Conservation (phyloP, 148 eudicot genomes). For the Cornus florida region DNA sequence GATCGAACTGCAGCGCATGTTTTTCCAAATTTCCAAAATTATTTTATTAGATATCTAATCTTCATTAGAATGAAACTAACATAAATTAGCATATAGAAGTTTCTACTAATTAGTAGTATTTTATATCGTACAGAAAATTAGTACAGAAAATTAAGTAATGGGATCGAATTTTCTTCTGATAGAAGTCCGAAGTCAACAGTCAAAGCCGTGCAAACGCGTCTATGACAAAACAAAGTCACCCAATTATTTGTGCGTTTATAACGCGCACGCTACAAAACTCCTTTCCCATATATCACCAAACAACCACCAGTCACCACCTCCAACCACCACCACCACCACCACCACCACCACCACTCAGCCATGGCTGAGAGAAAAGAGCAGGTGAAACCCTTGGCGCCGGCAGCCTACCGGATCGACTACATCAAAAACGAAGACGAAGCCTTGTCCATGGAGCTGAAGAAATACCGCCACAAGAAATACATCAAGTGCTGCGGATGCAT, state of each 20-base stretch:
- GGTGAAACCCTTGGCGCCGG: constrained; percentile 39
- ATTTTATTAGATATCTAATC: too few relatives aligned
- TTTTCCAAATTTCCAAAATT: too few relatives aligned
- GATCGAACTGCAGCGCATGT: too few relatives aligned
- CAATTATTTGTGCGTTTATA: background rate
- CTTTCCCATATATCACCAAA: background rate
- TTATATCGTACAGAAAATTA: too few relatives aligned
- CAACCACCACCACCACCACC: too few relatives aligned
- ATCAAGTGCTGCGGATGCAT: constrained; percentile 38
- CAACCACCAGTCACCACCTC: background rate
- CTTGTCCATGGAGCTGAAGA: background rate
- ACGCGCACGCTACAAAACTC: background rate
- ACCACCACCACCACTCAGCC: background rate
- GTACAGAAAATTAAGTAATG: too few relatives aligned
- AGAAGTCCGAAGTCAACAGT: background rate
- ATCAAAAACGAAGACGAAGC: constrained; percentile 7
- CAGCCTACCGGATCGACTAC: background rate
- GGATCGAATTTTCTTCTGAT: background rate
- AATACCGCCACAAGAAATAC: constrained; percentile 14
- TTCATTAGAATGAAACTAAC: too few relatives aligned
- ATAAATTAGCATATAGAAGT: background rate
- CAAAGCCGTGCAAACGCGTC: background rate
- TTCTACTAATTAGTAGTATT: background rate
- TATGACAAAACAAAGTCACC: background rate
- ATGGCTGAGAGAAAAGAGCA: constrained; percentile 34